Percentiles rank a stretch among this genome's conserved stretches.
These are phyloP conservation scores for Corynespora cassiicola DNA, from an alignment of 2,329 filamentous ascomycete species.

Conservation along the genomic window DNA sequence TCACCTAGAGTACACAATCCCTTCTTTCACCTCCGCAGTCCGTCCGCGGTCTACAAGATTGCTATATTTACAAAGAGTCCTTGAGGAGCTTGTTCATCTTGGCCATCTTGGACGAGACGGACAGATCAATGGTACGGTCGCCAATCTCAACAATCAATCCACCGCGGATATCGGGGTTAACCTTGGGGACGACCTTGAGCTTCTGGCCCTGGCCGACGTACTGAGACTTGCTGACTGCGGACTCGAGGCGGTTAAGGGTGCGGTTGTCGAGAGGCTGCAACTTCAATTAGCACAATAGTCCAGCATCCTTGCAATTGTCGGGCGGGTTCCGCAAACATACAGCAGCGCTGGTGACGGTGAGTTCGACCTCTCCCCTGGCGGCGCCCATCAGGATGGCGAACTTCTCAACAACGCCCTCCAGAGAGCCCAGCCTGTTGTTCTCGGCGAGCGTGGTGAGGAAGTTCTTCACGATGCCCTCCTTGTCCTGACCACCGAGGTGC, in stretches of 20 bases:
- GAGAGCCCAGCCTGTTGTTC: conserved; percentile 90
- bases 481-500: conserved; percentile 72
- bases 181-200: conserved; percentile 94
- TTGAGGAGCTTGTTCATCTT: conserved; percentile 99
- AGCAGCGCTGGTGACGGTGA: conserved; percentile 88
- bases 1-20: conserved; percentile 45
- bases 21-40: conserved; percentile 19
- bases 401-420: conserved; percentile 85
- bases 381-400: conserved; percentile 88
- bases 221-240: conserved; percentile 85
- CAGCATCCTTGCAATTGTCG: background rate
- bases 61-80: conserved; percentile 85
- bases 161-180: conserved; percentile 93
- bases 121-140: conserved; percentile 97
- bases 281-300: background rate
- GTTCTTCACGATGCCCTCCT: conserved; percentile 87
- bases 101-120: conserved; percentile 90
- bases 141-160: conserved; percentile 95
- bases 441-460: conserved; percentile 89
- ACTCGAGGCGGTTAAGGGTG: conserved; percentile 85
- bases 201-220: conserved; percentile 93
- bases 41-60: conserved; percentile 15
- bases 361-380: conserved; percentile 89
- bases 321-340: conserved; percentile 59
- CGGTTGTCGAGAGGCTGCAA: conserved; percentile 81